Conservation (phyloP, 805 yeast genomes). For the Cyberlindnera petersonii region DNA sequence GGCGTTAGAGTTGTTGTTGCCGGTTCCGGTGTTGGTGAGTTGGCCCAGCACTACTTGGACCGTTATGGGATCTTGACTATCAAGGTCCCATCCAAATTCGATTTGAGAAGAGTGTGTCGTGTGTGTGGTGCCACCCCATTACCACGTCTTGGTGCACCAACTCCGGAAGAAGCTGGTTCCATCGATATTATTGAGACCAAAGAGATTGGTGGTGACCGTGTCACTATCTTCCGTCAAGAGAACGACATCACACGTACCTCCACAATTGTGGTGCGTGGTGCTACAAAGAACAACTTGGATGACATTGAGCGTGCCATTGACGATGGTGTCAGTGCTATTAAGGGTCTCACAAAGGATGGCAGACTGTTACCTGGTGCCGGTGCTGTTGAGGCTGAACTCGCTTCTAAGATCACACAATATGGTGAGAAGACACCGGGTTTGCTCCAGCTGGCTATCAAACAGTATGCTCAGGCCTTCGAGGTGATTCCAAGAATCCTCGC, state of each 20-base stretch:
- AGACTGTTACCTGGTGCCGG: slow-evolving; percentile 94
- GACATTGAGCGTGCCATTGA: slow-evolving; percentile 97
- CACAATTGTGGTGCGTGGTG: slow-evolving; percentile 92
- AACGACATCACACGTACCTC: slow-evolving; percentile 68
- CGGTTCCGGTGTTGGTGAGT: slow-evolving; percentile 91
- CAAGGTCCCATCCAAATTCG: slow-evolving; percentile 91
- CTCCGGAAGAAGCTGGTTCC: slow-evolving; percentile 88
- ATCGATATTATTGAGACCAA: slow-evolving; percentile 84
- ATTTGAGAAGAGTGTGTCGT: slow-evolving; percentile 86
- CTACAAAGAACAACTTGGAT: slow-evolving; percentile 89
- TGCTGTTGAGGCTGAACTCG: slow-evolving; percentile 86
- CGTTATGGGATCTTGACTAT: slow-evolving; percentile 80
- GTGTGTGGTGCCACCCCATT: slow-evolving; percentile 97
- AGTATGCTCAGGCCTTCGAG: slow-evolving; percentile 92
- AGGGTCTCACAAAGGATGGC: slow-evolving; percentile 80
- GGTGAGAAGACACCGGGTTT: slow-evolving; percentile 96
- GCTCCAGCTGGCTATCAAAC: slow-evolving; percentile 88
- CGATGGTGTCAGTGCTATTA: slow-evolving; percentile 90
- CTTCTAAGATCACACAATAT: slow-evolving; percentile 68
- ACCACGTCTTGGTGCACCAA: slow-evolving; percentile 90
- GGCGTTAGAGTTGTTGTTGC: slow-evolving; percentile 89
- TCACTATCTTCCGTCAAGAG: slow-evolving; percentile 85
- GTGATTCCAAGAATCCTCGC: slow-evolving; percentile 89
- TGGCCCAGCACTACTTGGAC: slow-evolving; percentile 89
- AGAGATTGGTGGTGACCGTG: slow-evolving; percentile 97